These are phyloP conservation scores for Phylloporus scabripes DNA, from an alignment of 768 basidiomycete genomes.

Conservation along the genomic window DNA sequence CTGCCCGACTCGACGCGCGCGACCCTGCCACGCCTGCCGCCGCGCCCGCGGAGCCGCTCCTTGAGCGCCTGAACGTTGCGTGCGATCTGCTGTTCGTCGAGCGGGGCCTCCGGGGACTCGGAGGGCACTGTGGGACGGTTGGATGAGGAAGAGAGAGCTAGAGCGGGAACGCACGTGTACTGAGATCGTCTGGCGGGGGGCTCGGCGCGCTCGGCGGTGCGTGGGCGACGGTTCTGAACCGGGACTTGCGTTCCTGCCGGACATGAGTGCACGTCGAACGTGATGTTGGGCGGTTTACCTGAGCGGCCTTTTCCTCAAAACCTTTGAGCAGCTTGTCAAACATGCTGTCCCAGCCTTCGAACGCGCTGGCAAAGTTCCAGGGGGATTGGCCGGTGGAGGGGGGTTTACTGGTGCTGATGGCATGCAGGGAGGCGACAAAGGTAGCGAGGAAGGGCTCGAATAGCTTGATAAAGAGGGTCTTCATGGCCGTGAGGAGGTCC, in stretches of 20 bases:
- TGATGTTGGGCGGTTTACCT: slow-evolving; percentile 36
- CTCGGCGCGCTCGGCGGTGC: slow-evolving; percentile 34
- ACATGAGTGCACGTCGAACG: slow-evolving; percentile 1
- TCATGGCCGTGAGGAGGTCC: slow-evolving; percentile 75
- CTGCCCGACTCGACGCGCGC: slow-evolving; percentile 47
- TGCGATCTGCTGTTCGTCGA: slow-evolving; percentile 87
- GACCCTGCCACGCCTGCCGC: slow-evolving; percentile 49
- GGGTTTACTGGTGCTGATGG: slow-evolving; percentile 43
- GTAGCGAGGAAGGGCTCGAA: slow-evolving; percentile 80
- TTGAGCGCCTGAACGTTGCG: slow-evolving; percentile 90
- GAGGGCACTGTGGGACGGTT: slow-evolving; percentile 37
- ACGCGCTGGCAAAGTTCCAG: slow-evolving; percentile 67
- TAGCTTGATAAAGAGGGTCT: slow-evolving; percentile 78
- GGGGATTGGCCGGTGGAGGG: slow-evolving; percentile 32
- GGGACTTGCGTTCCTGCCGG: slow-evolving; percentile 64
- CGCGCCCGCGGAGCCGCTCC: slow-evolving; percentile 71
- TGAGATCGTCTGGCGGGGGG: slow-evolving; percentile 53
- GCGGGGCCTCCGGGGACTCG: slow-evolving; percentile 44
- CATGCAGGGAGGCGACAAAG: slow-evolving; percentile 80
- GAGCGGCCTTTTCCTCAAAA: slow-evolving; percentile 70
- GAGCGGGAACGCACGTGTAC: slow-evolving; percentile 41
- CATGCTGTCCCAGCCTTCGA: slow-evolving; percentile 75
- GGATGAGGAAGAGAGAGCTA: background rate
- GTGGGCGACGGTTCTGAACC: slow-evolving; percentile 42
- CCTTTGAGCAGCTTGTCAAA: slow-evolving; percentile 73